Base-by-base conservation (phyloP, 2,329 filamentous ascomycete genomes). In the Alternaria burnsii region DNA sequence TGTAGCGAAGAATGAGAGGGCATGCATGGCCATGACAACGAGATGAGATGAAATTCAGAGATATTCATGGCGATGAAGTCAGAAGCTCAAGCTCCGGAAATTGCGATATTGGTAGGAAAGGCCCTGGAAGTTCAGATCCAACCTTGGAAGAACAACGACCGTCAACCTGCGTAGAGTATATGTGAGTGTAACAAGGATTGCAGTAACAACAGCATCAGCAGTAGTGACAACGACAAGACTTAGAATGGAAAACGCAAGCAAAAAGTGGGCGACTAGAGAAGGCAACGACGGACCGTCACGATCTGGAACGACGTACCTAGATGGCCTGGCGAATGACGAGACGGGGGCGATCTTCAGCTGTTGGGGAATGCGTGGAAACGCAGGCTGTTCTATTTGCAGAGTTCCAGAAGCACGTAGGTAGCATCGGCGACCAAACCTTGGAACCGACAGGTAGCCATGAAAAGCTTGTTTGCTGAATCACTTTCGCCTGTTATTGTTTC, bases 381-480 rank as follows among this genome's bases (percentile, higher is more conserved):
- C 46, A 50, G 20, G 30, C 46, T 36, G 46, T 50, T 50, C 46
- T 50, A 50, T 50, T 50, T 38, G 9, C 20, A 50, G 46, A 32
- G n/a, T 38, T 38, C 46, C 20, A 50, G 46, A 50, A 50, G 20
- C 46, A 50, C 36, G 32, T 50, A 36, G 30, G 46, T 50, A 41
- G 28, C 42, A 20, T 28, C 4, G 26, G 26, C 24, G 24, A 46
- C 24, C 24, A 16, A 12, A 34, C 46, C 4, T 20, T 30, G 43
- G 41, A 43, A 52, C 18, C 32, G 24, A 30, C 30, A 44, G 30
- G 16, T 44, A 40, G 22, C 16, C 14, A 43, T 30, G 18, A 38
- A 46, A 51, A 56, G 38, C 52, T 56, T 56, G 40, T 55, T 55
- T 48, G 46, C 38, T 20, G 43, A 2, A 20, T 38, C 36, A 18